Evolutionary conservation across 768 basidiomycete genomes (phyloP).

Genomic region (Amanita thiersii): DNA sequence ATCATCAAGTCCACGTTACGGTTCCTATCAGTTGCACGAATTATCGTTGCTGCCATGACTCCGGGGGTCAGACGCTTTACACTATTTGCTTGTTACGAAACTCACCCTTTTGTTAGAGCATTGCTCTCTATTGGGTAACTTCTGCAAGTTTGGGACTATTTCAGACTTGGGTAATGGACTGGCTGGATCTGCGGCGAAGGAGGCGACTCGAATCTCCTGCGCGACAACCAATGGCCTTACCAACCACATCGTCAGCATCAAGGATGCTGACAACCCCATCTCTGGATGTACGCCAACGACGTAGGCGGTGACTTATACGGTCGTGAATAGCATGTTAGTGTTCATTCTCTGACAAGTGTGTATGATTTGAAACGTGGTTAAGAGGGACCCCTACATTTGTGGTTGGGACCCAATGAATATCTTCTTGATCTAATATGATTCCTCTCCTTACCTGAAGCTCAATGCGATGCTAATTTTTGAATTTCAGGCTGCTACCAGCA

Average conservation of each 20-base stretch:
- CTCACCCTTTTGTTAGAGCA: constrained; percentile 41
- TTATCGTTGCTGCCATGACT: constrained; percentile 56
- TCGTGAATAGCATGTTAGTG: constrained; percentile 24
- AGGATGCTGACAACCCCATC: background rate
- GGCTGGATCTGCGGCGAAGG: constrained; percentile 41
- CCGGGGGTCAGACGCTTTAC: constrained; percentile 50
- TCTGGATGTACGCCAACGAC: background rate
- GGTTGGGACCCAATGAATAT: constrained; percentile 47
- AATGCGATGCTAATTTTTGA: background rate
- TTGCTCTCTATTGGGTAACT: constrained; percentile 70
- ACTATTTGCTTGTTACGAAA: constrained; percentile 6
- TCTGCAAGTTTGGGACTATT: constrained; percentile 68
- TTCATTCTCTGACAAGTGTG: constrained; percentile 14
- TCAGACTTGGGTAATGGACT: constrained; percentile 71
- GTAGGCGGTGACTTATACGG: constrained; percentile 2
- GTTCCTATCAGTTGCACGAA: constrained; percentile 53
- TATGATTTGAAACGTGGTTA: constrained; percentile 74
- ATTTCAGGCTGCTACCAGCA: no score
- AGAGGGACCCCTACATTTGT: constrained; percentile 49
- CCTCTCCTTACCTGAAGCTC: background rate
- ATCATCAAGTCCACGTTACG: constrained; percentile 50
- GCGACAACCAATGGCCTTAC: background rate
- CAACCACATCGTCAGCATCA: background rate
- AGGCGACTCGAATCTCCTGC: constrained; percentile 7
- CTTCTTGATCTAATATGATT: constrained; percentile 96